Percentiles rank a stretch among this genome's conserved stretches.
phyloP scores from a whole-genome alignment of 2,329 filamentous ascomycete species.

The Daldinia sp. region DNA sequence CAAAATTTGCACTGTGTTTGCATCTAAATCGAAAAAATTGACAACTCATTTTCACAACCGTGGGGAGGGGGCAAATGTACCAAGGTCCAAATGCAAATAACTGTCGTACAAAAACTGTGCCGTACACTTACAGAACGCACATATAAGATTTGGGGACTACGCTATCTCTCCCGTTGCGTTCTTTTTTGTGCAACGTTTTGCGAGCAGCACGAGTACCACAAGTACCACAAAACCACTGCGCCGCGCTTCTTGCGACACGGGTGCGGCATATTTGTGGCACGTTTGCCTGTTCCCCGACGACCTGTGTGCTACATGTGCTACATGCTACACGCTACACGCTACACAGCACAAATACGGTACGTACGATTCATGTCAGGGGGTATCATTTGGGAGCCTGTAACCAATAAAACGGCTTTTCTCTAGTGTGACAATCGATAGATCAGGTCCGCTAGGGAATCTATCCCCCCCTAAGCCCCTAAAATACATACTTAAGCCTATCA shows the following conservation, averaged over 20 bases:
- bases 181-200: constrained; percentile 17
- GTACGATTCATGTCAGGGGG: neutral
- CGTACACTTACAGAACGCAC: constrained; percentile 10
- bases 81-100: constrained; percentile 7
- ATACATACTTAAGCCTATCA: neutral
- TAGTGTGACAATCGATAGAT: neutral
- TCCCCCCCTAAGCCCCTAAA: too few relatives aligned
- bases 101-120: constrained; percentile 25
- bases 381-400: neutral
- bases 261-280: constrained; percentile 13
- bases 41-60: constrained; percentile 24
- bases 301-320: neutral
- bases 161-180: constrained; percentile 2
- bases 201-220: constrained; percentile 23
- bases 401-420: neutral
- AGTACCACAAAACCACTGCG: constrained; percentile 31
- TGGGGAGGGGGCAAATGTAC: constrained; percentile 11
- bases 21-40: constrained; percentile 16
- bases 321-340: too few relatives aligned
- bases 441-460: constrained; percentile 12
- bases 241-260: constrained; percentile 34
- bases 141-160: neutral
- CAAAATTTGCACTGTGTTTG: constrained; percentile 36
- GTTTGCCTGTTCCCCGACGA: neutral
- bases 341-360: too few relatives aligned